Evolutionary conservation across 768 basidiomycete genomes (phyloP).

Genomic region (Cytidiella melzeri): DNA sequence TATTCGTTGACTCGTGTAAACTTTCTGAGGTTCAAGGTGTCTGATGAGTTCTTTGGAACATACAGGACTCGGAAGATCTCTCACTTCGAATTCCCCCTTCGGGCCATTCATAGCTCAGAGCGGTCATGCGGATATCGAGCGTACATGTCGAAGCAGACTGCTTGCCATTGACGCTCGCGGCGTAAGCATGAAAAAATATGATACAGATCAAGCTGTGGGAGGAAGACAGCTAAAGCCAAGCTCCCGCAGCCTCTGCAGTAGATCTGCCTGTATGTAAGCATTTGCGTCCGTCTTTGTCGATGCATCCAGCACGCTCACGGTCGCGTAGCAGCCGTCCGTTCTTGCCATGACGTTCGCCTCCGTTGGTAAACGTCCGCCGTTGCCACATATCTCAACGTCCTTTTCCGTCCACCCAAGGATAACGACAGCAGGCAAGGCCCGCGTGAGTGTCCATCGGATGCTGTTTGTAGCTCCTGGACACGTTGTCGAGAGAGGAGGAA

Average conservation of each 20-base stretch:
- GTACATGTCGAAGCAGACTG: no score
- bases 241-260: constrained; percentile 10
- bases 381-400: constrained; percentile 27
- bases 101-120: no score
- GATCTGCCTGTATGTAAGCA: constrained; percentile 22
- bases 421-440: constrained; percentile 19
- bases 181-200: no score
- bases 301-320: constrained; percentile 27
- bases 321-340: constrained; percentile 24
- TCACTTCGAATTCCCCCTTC: no score
- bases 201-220: no score
- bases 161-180: no score
- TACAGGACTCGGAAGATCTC: no score
- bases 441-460: constrained; percentile 28
- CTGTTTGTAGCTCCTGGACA: constrained; percentile 17
- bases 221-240: constrained; percentile 6
- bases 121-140: no score
- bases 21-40: no score
- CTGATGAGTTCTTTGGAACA: no score
- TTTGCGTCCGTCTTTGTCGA: constrained; percentile 26
- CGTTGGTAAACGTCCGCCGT: constrained; percentile 24
- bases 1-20: no score
- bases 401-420: constrained; percentile 2
- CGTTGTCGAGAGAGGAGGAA: constrained; percentile 15
- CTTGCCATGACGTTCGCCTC: constrained; percentile 13